These are phyloP conservation scores for Dendrocalamus latiflorus DNA, from an alignment of 202 grass and related monocot genomes.

Conservation along the genomic window DNA sequence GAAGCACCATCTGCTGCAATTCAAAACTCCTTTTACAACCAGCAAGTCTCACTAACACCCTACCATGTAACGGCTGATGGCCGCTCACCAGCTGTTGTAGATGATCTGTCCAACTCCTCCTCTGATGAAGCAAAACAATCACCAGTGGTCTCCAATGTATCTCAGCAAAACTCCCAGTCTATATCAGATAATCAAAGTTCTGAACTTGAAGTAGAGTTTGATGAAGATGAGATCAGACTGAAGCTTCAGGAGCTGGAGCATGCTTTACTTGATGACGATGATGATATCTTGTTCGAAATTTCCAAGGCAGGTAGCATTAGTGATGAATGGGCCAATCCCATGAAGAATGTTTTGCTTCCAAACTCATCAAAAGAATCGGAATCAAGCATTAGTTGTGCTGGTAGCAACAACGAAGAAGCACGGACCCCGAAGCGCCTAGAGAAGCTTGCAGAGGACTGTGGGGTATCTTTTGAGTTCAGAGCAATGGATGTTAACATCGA, in stretches of 20 bases:
- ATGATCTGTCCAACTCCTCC: slow-evolving; percentile 37
- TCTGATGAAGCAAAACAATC: slow-evolving; percentile 49
- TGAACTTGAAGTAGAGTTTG: slow-evolving; percentile 64
- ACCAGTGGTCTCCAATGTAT: slow-evolving; percentile 54
- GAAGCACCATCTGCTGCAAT: slow-evolving; percentile 35
- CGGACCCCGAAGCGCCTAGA: slow-evolving; percentile 43
- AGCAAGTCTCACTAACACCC: slow-evolving; percentile 50
- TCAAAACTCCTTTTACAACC: slow-evolving; percentile 46
- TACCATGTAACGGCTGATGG: slow-evolving; percentile 51
- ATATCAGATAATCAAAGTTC: slow-evolving; percentile 64
- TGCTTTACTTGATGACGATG: slow-evolving; percentile 70
- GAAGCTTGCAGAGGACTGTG: no score
- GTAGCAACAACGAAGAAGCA: slow-evolving; percentile 46
- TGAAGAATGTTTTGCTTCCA: no score
- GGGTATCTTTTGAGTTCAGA: no score
- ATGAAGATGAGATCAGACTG: slow-evolving; percentile 69
- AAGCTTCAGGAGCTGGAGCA: slow-evolving; percentile 92
- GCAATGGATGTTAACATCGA: no score
- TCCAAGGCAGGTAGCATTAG: slow-evolving; percentile 52
- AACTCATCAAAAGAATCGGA: slow-evolving; percentile 92
- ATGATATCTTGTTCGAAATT: slow-evolving; percentile 57
- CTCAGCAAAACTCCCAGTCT: slow-evolving; percentile 62
- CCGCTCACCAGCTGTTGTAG: slow-evolving; percentile 31
- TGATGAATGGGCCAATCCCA: slow-evolving; percentile 72
- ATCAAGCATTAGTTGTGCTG: slow-evolving; percentile 71